Conservation (phyloP, 2,329 filamentous ascomycete genomes). For the Curvularia hawaiiensis region DNA sequence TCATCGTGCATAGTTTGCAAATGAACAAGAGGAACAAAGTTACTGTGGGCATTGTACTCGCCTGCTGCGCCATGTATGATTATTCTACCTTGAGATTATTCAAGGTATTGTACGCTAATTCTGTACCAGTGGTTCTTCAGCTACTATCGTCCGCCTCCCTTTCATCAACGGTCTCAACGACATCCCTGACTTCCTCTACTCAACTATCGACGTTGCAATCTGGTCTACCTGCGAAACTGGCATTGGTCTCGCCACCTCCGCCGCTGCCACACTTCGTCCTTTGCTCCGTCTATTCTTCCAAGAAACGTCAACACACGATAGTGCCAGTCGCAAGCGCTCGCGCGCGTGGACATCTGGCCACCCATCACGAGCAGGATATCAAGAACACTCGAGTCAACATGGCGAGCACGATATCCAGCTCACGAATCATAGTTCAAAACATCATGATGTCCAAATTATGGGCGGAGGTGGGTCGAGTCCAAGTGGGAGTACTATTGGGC, state of each 20-base stretch:
- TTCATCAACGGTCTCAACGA: conserved; percentile 21
- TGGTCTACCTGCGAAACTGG: conserved; percentile 25
- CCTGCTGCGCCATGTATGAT: conserved; percentile 23
- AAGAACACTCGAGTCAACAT: conserved; percentile 14
- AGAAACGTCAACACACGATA: conserved; percentile 20
- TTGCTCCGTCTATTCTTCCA: conserved; percentile 21
- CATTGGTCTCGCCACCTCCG: conserved; percentile 22
- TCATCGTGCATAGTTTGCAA: conserved; percentile 20
- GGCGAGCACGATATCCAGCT: conserved; percentile 19
- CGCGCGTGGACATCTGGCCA: conserved; percentile 13
- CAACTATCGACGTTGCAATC: conserved; percentile 23
- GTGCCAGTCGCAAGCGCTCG: conserved; percentile 17
- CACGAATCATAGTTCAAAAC: conserved; percentile 10
- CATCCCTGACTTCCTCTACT: conserved; percentile 20
- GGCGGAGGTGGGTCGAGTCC: conserved; percentile 14
- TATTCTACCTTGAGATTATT: background rate
- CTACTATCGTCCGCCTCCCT: conserved; percentile 20
- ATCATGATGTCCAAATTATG: conserved; percentile 9
- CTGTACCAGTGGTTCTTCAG: conserved; percentile 16
- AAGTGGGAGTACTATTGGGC: conserved; percentile 14
- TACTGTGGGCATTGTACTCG: conserved; percentile 18
- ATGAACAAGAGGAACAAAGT: conserved; percentile 20
- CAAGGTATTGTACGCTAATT: conserved; percentile 8
- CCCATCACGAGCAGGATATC: conserved; percentile 22
- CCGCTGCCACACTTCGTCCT: conserved; percentile 21